These are phyloP conservation scores for Penicillium riverlandense DNA, from an alignment of 495 filamentous ascomycete species.

Conservation along the genomic window DNA sequence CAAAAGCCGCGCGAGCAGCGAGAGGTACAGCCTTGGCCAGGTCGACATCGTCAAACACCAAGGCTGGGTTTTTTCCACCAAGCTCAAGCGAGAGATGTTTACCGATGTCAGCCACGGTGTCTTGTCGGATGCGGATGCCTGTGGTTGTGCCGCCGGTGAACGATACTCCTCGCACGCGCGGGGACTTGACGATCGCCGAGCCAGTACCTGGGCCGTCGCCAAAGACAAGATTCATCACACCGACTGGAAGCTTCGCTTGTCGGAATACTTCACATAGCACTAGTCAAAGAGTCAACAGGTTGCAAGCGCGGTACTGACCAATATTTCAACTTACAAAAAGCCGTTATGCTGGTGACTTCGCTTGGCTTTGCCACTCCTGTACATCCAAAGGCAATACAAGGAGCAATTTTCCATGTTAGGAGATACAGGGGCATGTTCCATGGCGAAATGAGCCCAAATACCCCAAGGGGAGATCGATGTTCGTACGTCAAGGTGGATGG, in stretches of 20 bases:
- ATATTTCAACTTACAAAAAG: conserved; percentile 5
- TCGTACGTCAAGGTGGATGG: conserved; percentile 10
- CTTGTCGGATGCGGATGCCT: conserved; percentile 12
- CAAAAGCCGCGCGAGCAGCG: conserved; percentile 9
- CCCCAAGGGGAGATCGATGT: conserved; percentile 11
- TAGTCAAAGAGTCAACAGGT: neutral
- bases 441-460: conserved; percentile 12
- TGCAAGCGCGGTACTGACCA: neutral
- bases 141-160: conserved; percentile 17
- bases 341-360: conserved; percentile 12
- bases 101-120: conserved; percentile 33
- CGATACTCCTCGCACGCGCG: conserved; percentile 8
- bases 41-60: conserved; percentile 32
- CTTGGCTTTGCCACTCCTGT: conserved; percentile 18
- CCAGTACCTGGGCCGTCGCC: conserved; percentile 8
- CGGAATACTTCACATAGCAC: conserved; percentile 9
- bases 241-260: conserved; percentile 10
- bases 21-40: conserved; percentile 9
- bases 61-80: conserved; percentile 29
- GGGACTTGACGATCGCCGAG: conserved; percentile 5
- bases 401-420: conserved; percentile 30
- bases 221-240: conserved; percentile 13
- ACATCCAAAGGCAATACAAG: conserved; percentile 40
- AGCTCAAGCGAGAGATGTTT: conserved; percentile 36
- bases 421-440: conserved; percentile 19